phyloP scores from a whole-genome alignment of 2,329 filamentous ascomycete species.

The Aspergillus texensis region DNA sequence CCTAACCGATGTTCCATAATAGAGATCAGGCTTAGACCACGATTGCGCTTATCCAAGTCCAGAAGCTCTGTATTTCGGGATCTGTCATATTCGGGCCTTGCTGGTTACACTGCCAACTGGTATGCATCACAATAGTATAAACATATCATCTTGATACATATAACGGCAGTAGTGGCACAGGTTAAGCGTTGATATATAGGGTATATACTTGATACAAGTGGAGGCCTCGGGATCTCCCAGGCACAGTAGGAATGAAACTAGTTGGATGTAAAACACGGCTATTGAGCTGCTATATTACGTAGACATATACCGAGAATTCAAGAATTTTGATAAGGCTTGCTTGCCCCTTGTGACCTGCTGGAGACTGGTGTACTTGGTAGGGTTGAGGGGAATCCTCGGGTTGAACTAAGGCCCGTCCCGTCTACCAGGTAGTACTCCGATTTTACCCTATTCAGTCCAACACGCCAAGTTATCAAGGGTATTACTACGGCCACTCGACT shows the following conservation, averaged over 20 bases:
- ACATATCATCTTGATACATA: background rate
- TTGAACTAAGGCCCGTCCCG: background rate
- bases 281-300: background rate
- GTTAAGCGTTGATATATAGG: background rate
- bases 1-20: background rate
- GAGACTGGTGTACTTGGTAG: too few species aligned
- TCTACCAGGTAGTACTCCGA: background rate
- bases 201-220: background rate
- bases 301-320: background rate
- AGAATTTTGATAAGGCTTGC: background rate
- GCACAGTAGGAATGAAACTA: background rate
- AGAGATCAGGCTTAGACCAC: background rate
- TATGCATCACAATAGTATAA: background rate
- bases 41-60: background rate
- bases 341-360: too few species aligned
- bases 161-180: background rate
- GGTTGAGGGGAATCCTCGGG: background rate
- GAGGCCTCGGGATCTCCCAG: background rate
- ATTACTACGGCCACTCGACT: background rate
- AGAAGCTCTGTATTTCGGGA: background rate
- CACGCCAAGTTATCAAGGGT: background rate
- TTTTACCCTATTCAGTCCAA: background rate
- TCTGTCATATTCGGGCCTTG: background rate
- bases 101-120: background rate
- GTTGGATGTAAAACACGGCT: too few species aligned